A percentile compares a stretch with the other conserved stretches of the same genome.
Evolutionary conservation across 352 stramenopile genomes (phyloP).

Genomic region (Plasmopara muralis): DNA sequence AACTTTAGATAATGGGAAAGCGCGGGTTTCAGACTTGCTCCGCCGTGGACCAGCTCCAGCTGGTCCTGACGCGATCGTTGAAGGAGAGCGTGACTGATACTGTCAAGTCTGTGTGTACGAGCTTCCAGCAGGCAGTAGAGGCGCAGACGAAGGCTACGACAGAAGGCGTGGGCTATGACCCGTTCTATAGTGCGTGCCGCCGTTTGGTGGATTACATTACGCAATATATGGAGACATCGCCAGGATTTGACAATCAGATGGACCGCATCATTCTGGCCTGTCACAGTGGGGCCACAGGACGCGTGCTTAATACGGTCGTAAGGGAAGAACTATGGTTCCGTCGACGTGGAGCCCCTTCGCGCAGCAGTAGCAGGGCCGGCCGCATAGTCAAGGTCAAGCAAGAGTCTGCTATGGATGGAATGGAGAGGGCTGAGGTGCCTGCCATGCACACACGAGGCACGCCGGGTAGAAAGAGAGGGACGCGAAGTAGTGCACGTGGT

Average conservation of each 20-base stretch:
- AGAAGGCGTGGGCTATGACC: constrained; percentile 39
- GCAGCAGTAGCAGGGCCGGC: constrained; percentile 7
- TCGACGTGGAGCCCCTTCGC: background rate
- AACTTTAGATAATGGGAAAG: constrained; percentile 20
- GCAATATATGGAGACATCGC: constrained; percentile 53
- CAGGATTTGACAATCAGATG: constrained; percentile 39
- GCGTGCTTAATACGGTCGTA: constrained; percentile 46
- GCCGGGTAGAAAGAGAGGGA: constrained; percentile 11
- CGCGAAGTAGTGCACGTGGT: constrained; percentile 3
- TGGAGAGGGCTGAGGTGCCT: constrained; percentile 13
- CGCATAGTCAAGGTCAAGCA: background rate
- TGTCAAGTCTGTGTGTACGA: constrained; percentile 42
- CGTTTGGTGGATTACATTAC: constrained; percentile 56
- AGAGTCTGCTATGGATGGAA: constrained; percentile 3
- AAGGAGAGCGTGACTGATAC: constrained; percentile 41
- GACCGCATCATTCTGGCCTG: constrained; percentile 64
- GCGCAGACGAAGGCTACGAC: constrained; percentile 1
- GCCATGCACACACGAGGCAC: constrained; percentile 17
- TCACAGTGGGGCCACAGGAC: constrained; percentile 44
- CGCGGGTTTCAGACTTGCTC: constrained; percentile 19
- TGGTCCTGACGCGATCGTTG: constrained; percentile 35
- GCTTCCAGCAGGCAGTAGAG: constrained; percentile 21
- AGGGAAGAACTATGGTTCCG: constrained; percentile 44
- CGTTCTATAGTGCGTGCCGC: constrained; percentile 51
- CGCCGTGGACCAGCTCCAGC: constrained; percentile 27